Evolutionary conservation across 2,329 filamentous ascomycete species (phyloP), one percentile per base, ranked within the genome.

Genomic region (Aspergillus awamori): DNA sequence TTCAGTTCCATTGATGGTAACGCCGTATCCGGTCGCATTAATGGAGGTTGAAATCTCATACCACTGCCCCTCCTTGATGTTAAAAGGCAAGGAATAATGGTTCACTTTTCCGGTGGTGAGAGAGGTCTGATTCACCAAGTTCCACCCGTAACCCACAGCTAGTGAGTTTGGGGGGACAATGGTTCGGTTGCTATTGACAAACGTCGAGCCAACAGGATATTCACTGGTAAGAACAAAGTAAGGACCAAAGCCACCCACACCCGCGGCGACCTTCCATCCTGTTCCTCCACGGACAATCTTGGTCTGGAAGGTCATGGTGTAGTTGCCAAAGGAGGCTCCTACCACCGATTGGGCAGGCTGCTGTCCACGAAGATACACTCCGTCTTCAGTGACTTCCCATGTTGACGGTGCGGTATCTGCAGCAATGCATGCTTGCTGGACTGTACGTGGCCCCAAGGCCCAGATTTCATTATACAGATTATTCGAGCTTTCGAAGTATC

Each of bases 401-500:
- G 64, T 66, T 1, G 64, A 64, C 2, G 62, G 64, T 28, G 60
- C 59, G 7, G 62, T 49, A 3, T 47, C n/a, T 13, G 49, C 48
- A 4, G 61, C 64, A 38, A 64, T 60, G 30, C 64, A 66, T 22
- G 64, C 62, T 51, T 61, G 59, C 22, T 66, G 64, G 5, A 64
- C 59, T 15, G 62, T 58, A 2, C 64, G 60, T 13, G 59, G 57
- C 17, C 64, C 64, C n/a, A 66, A 43, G 5, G 57, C 56, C 64
- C 64, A 66, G 22, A 66, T 60, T n/a, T 64, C 17, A n/a, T 66
- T 59, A n/a, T 66, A 66, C 6, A 58, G 36, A 6, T 22, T n/a
- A n/a, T 63, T 63, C 0, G 64, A 66, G 24, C 54, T 54, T 47
- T 60, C 51, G 39, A 64, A 64, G 20, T 39, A 58, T 0, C 62